Percentiles rank a stretch among this genome's conserved stretches.
Conservation (phyloP, 345 rosid species). For the Eutrema yunnanense region DNA sequence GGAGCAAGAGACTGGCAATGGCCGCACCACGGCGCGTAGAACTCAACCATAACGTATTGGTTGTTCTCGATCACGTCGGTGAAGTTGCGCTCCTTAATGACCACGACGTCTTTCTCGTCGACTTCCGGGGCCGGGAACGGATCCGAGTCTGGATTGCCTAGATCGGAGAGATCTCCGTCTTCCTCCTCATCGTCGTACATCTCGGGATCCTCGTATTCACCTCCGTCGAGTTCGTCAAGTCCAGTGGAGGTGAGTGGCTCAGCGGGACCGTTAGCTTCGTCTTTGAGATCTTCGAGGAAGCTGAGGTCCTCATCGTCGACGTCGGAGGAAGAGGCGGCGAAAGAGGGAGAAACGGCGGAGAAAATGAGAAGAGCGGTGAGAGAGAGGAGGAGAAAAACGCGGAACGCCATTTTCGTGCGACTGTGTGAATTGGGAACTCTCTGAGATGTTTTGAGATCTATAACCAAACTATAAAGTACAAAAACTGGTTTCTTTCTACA, state of each 20-base stretch:
- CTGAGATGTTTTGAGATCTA: slow-evolving; percentile 1
- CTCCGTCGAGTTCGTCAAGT: slow-evolving; percentile 11
- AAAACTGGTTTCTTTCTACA: neutral
- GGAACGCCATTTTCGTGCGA: slow-evolving; percentile 40
- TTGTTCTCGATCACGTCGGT: slow-evolving; percentile 54
- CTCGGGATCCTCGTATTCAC: slow-evolving; percentile 28
- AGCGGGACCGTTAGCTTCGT: slow-evolving; percentile 3
- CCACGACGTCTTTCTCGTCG: slow-evolving; percentile 89
- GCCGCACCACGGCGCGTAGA: slow-evolving; percentile 99
- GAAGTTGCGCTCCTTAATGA: slow-evolving; percentile 75
- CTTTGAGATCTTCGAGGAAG: slow-evolving; percentile 58
- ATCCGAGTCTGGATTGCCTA: slow-evolving; percentile 51
- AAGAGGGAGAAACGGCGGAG: slow-evolving; percentile 40
- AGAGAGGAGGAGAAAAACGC: slow-evolving; percentile 36
- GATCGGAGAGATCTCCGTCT: slow-evolving; percentile 49
- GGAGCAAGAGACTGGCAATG: slow-evolving; percentile 97
- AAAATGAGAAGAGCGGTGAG: slow-evolving; percentile 48
- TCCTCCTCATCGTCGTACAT: slow-evolving; percentile 46
- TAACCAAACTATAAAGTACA: neutral
- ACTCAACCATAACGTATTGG: slow-evolving; percentile 87
- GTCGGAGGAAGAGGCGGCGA: slow-evolving; percentile 25
- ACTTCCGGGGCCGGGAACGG: slow-evolving; percentile 52
- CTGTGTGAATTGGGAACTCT: neutral
- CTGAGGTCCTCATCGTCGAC: slow-evolving; percentile 67
- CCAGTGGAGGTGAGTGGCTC: slow-evolving; percentile 8